phyloP scores from a whole-genome alignment of 2,329 filamentous ascomycete genomes.

The Arachnopeziza araneosa region DNA sequence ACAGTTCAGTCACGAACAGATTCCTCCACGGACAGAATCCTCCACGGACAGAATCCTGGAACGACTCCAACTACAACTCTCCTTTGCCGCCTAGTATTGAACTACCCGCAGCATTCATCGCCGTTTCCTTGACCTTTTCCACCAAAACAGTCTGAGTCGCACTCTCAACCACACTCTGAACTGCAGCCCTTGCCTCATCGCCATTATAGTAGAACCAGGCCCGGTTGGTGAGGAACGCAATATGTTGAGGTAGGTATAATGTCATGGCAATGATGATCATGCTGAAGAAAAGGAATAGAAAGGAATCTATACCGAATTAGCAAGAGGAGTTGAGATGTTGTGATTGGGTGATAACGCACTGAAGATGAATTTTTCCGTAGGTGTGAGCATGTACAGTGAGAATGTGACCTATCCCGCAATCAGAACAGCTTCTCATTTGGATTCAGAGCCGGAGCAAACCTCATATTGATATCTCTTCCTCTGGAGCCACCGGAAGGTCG shows the following conservation, averaged over 20 bases:
- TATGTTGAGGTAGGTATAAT: slow-evolving; percentile 90
- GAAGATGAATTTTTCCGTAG: slow-evolving; percentile 93
- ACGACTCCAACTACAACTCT: neutral
- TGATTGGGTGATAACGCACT: slow-evolving; percentile 48
- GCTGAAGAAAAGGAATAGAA: slow-evolving; percentile 84
- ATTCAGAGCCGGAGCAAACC: slow-evolving; percentile 19
- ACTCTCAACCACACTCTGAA: slow-evolving; percentile 13
- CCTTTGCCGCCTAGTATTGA: neutral
- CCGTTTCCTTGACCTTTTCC: slow-evolving; percentile 23
- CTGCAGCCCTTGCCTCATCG: slow-evolving; percentile 46
- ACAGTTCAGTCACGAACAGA: neutral
- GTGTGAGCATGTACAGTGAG: slow-evolving; percentile 93
- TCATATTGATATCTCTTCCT: slow-evolving; percentile 98
- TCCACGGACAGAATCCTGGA: neutral
- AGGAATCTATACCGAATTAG: slow-evolving; percentile 58
- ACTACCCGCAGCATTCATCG: slow-evolving; percentile 9
- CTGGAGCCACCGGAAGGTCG: slow-evolving; percentile 73
- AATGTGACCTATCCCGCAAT: slow-evolving; percentile 94
- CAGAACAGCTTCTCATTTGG: slow-evolving; percentile 1
- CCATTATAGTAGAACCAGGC: slow-evolving; percentile 95
- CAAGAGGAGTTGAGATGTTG: neutral
- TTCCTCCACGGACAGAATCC: neutral
- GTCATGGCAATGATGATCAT: slow-evolving; percentile 81
- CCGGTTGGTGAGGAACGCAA: slow-evolving; percentile 74
- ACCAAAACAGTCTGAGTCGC: slow-evolving; percentile 16